Evolutionary conservation across 768 basidiomycete genomes (phyloP), one percentile per base, ranked within the genome.

Genomic region (Lactarius psammicola): DNA sequence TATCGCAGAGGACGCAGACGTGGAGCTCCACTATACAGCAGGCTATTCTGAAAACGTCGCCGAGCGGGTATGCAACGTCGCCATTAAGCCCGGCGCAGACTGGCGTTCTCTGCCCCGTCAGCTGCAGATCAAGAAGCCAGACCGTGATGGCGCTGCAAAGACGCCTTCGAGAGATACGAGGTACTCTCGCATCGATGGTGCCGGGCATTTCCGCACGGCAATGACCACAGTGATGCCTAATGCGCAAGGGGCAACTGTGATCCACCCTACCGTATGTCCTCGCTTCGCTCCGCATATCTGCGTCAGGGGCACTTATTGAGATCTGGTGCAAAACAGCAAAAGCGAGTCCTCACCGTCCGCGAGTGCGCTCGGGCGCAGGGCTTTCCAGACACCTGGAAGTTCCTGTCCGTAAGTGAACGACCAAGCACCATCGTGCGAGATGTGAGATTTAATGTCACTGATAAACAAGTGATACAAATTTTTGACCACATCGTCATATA

Each of bases 351-450:
- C 46, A 63, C 64, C 31, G 63, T 63, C n/a, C 60, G 68, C 13
- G 59, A 66, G 54, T 68, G 63, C 23, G 89, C 90, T 20, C 81
- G 91, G 28, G 84, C 86, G 0, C 91, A 93, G 76, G 91, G 91
- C 0, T 92, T 93, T 69, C 88, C 89, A 0, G 91, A 93, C 66
- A 51, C 77, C 42, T 90, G 89, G 67, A 67, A 80, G n/a, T 89
- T 92, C 64, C 68, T 80, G 57, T 88, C 87, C 0, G 76, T 72
- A 3, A 79, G 82, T 44, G 71, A 74, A 6, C 64, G 70, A 4
- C 73, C 78, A 0, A 71, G 65, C 4, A 76, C 75, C 26, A 74
- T 79, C 36, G 69, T 84, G 1, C 70, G 76, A 15, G 87, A 89
- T 68, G 90, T 91, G 64, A 65, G 84, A 79, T 17, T 36, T 53